These are phyloP conservation scores for Ceratocystis cacaofunesta DNA, from an alignment of 2,329 filamentous ascomycete species.

Conservation along the genomic window DNA sequence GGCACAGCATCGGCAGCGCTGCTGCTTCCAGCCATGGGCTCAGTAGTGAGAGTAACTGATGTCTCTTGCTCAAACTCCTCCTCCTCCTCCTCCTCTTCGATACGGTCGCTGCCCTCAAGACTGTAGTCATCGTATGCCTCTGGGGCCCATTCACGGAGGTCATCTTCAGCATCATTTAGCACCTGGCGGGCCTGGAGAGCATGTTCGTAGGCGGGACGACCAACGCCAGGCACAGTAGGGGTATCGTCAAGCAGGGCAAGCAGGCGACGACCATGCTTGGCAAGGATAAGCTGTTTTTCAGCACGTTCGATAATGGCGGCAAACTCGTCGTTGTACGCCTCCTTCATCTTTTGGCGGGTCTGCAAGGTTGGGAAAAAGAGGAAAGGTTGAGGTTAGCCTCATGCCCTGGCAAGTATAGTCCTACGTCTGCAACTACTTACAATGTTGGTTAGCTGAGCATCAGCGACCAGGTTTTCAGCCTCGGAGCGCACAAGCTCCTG, in stretches of 20 bases:
- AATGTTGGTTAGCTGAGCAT: slow-evolving; percentile 90
- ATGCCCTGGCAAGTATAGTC: not conserved
- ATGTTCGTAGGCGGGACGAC: slow-evolving; percentile 51
- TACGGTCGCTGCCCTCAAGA: slow-evolving; percentile 8
- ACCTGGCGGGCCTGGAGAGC: slow-evolving; percentile 61
- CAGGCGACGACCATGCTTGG: slow-evolving; percentile 75
- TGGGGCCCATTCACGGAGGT: slow-evolving; percentile 60
- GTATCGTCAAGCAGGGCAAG: slow-evolving; percentile 77
- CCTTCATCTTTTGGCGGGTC: slow-evolving; percentile 92
- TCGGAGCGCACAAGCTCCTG: slow-evolving; percentile 94
- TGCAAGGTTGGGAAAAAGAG: slow-evolving; percentile 24
- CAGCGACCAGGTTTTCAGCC: slow-evolving; percentile 87
- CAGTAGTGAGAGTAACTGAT: not conserved
- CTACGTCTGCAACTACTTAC: slow-evolving; percentile 35
- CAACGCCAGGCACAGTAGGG: slow-evolving; percentile 75
- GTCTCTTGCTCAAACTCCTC: slow-evolving; percentile 8
- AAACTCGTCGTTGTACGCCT: slow-evolving; percentile 81
- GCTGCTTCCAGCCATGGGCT: not conserved
- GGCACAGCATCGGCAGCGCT: slow-evolving; percentile 3
- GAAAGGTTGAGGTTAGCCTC: not conserved
- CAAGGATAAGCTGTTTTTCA: slow-evolving; percentile 91
- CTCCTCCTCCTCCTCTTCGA: slow-evolving; percentile 16
- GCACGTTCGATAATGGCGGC: slow-evolving; percentile 85
- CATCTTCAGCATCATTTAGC: slow-evolving; percentile 81
- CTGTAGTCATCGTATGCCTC: slow-evolving; percentile 25